Percentiles rank a stretch among this genome's conserved stretches.
Conservation (phyloP, 2,329 filamentous ascomycete species). For the Trichoderma oligosporum region DNA sequence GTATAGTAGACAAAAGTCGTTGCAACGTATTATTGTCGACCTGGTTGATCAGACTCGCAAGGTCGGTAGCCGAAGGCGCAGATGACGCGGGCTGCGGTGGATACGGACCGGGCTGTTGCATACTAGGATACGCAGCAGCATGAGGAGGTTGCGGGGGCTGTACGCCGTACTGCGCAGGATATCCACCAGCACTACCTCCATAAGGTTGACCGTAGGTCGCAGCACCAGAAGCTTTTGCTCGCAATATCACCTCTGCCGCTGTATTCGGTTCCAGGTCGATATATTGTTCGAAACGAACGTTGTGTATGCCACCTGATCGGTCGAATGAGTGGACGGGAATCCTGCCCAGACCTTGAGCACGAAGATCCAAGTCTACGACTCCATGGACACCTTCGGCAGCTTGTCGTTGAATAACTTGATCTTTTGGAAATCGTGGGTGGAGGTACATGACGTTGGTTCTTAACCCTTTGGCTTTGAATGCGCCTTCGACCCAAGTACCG, state of each 20-base stretch:
- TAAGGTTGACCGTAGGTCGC: slow-evolving; percentile 33
- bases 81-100: slow-evolving; percentile 31
- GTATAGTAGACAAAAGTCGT: slow-evolving; percentile 61
- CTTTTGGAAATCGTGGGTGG: slow-evolving; percentile 69
- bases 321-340: slow-evolving; percentile 85
- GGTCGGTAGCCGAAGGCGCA: slow-evolving; percentile 41
- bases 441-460: slow-evolving; percentile 77
- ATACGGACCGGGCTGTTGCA: slow-evolving; percentile 32
- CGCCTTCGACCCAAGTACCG: slow-evolving; percentile 73
- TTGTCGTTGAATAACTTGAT: slow-evolving; percentile 77
- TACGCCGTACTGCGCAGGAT: slow-evolving; percentile 32
- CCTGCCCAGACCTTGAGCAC: slow-evolving; percentile 65
- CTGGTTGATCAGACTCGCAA: slow-evolving; percentile 62
- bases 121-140: slow-evolving; percentile 24
- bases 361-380: slow-evolving; percentile 70
- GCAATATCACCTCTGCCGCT: slow-evolving; percentile 74
- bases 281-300: slow-evolving; percentile 84
- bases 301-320: slow-evolving; percentile 66
- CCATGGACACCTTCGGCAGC: slow-evolving; percentile 85
- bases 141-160: slow-evolving; percentile 26
- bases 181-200: slow-evolving; percentile 26
- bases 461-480: slow-evolving; percentile 68
- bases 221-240: slow-evolving; percentile 54
- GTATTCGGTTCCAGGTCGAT: slow-evolving; percentile 73
- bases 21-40: slow-evolving; percentile 69